These are phyloP conservation scores for Fusarium guadeloupense DNA, from an alignment of 2,329 filamentous ascomycete genomes.

Conservation along the genomic window DNA sequence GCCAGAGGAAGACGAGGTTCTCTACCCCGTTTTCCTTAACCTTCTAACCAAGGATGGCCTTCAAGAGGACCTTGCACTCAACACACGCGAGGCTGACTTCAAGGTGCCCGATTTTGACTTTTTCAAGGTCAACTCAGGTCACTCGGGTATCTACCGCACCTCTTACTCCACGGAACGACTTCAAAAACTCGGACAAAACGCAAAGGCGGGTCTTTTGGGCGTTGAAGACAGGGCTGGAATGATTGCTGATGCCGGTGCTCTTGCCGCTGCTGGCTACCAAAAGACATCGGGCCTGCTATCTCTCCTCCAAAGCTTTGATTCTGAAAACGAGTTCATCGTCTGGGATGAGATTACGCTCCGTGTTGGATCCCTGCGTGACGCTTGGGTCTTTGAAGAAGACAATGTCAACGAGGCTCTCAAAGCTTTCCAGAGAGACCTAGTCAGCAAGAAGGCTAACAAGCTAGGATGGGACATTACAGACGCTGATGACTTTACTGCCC, in stretches of 20 bases:
- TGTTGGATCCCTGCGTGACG: constrained; percentile 78
- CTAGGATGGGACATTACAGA: constrained; percentile 90
- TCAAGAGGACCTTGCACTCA: constrained; percentile 74
- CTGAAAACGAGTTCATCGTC: constrained; percentile 88
- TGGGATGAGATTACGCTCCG: constrained; percentile 92
- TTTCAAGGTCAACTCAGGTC: constrained; percentile 96
- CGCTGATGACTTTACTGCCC: constrained; percentile 85
- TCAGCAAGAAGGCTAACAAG: constrained; percentile 82
- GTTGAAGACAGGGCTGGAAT: constrained; percentile 95
- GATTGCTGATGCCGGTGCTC: constrained; percentile 90
- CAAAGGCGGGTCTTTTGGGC: constrained; percentile 73
- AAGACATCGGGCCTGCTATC: constrained; percentile 90
- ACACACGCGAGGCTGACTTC: constrained; percentile 75
- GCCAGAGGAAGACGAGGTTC: constrained; percentile 86
- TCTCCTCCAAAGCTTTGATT: constrained; percentile 83
- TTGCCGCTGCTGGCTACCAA: constrained; percentile 90
- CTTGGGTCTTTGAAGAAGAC: constrained; percentile 83
- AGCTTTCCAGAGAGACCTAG: constrained; percentile 81
- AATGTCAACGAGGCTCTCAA: constrained; percentile 78
- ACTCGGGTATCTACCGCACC: constrained; percentile 91
- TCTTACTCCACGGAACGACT: constrained; percentile 86
- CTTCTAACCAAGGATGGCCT: constrained; percentile 86
- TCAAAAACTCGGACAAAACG: constrained; percentile 86
- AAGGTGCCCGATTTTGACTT: constrained; percentile 84
- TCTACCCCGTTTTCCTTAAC: constrained; percentile 91